Evolutionary conservation across 2,329 filamentous ascomycete species (phyloP), one percentile per base, ranked within the genome.

Genomic region (Ophiostoma perfectum): DNA sequence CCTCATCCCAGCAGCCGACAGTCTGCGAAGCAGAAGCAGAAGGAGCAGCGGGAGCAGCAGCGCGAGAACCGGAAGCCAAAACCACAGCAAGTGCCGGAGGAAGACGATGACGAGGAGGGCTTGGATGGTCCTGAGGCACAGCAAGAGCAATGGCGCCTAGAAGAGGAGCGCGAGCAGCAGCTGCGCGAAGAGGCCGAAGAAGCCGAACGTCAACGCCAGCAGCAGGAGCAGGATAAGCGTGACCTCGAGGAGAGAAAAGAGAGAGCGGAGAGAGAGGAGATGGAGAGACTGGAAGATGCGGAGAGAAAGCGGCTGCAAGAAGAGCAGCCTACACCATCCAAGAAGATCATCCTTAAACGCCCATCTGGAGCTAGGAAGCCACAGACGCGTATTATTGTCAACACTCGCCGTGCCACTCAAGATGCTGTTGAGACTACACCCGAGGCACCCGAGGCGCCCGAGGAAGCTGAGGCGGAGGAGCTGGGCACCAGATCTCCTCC

Each of bases 281-380:
- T 7, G 36, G 58, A 63, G 55, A 14, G 36, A 18, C 45, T 52
- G 38, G 42, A 65, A 39, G 64, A 60, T n/a, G 78, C 49, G 27
- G 55, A 60, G 55, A 70, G 69, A 63, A 67, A 60, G 55, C 55
- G 55, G n/a, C 65, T 55, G 14, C 58, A 38, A 8, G n/a, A 68
- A 18, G 39, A 49, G 36, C 58, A 41, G 39, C 14, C 64, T 4
- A 6, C 71, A 69, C 75, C 65, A 14, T 76, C 79, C 47, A 78
- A 79, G 70, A 83, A 78, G 73, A 82, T 84, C 66, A 80, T 83
- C 47, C 73, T 83, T 68, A 81, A 81, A 74, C 77, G 77, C 41
- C 79, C 73, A 66, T 74, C 74, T 69, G 72, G 70, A 64, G 41
- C 65, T 9, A 74, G 74, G 71, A 65, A 71, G 72, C 65, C 70